Conservation (phyloP, 768 basidiomycete genomes). For the Neoboletus subvelutipes region DNA sequence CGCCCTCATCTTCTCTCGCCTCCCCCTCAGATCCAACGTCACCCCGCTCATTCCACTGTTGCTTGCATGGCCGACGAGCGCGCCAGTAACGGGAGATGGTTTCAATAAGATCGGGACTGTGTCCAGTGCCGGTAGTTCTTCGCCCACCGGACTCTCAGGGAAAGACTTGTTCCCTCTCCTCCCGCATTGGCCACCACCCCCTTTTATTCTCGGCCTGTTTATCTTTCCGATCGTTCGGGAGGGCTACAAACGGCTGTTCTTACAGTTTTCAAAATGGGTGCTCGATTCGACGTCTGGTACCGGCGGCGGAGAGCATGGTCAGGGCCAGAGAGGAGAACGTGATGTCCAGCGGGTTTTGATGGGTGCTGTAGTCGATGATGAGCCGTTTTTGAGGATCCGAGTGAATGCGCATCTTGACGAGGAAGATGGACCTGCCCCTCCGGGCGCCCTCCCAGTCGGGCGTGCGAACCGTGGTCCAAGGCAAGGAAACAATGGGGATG, state of each 20-base stretch:
- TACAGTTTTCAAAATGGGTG: conserved; percentile 41
- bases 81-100: conserved; percentile 17
- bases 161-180: conserved; percentile 30
- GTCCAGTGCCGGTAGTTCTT: neutral
- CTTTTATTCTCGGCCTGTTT: conserved; percentile 53
- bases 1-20: conserved; percentile 62
- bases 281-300: conserved; percentile 37
- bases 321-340: conserved; percentile 15
- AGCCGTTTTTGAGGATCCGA: conserved; percentile 31
- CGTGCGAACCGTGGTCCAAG: conserved; percentile 13
- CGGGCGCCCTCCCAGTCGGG: conserved; percentile 13
- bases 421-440: conserved; percentile 14
- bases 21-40: conserved; percentile 36
- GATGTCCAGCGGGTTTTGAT: conserved; percentile 25
- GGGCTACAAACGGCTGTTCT: conserved; percentile 44
- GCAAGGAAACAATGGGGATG: conserved; percentile 14
- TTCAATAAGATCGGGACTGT: neutral
- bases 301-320: conserved; percentile 7
- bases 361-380: conserved; percentile 26
- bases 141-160: neutral
- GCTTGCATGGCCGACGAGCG: conserved; percentile 32
- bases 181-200: conserved; percentile 58
- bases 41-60: conserved; percentile 25
- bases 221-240: conserved; percentile 48
- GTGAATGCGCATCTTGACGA: conserved; percentile 37